phyloP scores from a whole-genome alignment of 2,329 filamentous ascomycete species.

The Penicillium thymicola region DNA sequence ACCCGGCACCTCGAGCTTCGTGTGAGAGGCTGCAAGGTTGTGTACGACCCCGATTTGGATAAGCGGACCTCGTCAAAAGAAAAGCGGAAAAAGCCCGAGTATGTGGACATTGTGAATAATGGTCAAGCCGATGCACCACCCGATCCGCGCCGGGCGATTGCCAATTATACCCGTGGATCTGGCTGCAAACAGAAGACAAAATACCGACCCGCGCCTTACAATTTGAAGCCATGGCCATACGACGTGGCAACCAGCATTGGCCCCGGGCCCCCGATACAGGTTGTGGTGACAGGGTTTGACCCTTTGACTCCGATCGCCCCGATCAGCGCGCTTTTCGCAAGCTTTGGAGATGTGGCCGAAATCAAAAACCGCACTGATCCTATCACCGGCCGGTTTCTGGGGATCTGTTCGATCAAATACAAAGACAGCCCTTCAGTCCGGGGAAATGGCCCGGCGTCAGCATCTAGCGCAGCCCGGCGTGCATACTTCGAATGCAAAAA shows the following conservation, averaged over 20 bases:
- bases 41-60: conserved; percentile 63
- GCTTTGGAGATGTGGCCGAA: conserved; percentile 69
- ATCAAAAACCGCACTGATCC: conserved; percentile 95
- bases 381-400: conserved; percentile 87
- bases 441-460: conserved; percentile 57
- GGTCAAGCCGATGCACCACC: conserved; percentile 62
- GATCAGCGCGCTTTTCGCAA: conserved; percentile 40
- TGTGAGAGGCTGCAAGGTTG: conserved; percentile 56
- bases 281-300: conserved; percentile 95
- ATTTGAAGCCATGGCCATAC: conserved; percentile 75
- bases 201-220: conserved; percentile 72
- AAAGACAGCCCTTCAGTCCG: conserved; percentile 62
- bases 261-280: conserved; percentile 81
- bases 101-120: conserved; percentile 51
- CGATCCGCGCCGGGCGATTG: conserved; percentile 75
- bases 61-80: conserved; percentile 55
- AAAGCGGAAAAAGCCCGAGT: conserved; percentile 52
- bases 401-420: conserved; percentile 88
- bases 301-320: conserved; percentile 70
- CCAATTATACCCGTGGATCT: conserved; percentile 59
- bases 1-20: conserved; percentile 49
- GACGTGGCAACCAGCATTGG: conserved; percentile 81
- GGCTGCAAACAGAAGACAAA: conserved; percentile 66
- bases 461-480: conserved; percentile 74
- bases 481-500: conserved; percentile 72